Conservation (phyloP, 176 grass and related monocot genomes). For the Poa pratensis region DNA sequence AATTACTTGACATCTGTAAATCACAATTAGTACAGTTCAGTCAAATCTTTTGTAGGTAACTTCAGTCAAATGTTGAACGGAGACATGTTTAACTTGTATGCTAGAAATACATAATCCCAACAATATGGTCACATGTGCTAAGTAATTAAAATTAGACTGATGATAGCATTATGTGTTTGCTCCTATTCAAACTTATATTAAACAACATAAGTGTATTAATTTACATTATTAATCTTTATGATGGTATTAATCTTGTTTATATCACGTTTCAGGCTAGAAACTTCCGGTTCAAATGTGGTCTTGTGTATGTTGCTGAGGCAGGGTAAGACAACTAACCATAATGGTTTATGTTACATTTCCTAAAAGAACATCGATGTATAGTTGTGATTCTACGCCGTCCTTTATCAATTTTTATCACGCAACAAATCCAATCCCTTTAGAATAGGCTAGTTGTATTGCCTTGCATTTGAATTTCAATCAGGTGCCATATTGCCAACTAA, state of each 20-base stretch:
- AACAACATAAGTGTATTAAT: background rate
- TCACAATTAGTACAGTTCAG: background rate
- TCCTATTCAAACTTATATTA: conserved; percentile 18
- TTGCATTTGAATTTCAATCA: conserved; percentile 19
- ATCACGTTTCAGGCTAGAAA: conserved; percentile 82
- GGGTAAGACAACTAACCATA: conserved; percentile 64
- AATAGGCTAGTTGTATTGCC: conserved; percentile 12
- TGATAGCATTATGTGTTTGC: conserved; percentile 16
- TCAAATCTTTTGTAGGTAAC: background rate
- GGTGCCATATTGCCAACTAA: background rate
- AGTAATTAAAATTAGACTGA: conserved; percentile 16
- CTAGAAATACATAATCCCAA: conserved; percentile 30
- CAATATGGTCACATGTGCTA: conserved; percentile 5
- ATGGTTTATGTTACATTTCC: conserved; percentile 30
- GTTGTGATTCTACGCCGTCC: background rate
- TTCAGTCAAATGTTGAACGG: background rate
- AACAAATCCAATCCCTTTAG: conserved; percentile 21
- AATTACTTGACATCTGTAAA: background rate
- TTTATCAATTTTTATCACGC: background rate
- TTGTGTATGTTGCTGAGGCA: conserved; percentile 97
- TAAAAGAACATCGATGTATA: background rate
- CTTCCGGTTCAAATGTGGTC: conserved; percentile 98
- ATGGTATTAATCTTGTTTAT: conserved; percentile 22
- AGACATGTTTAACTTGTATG: background rate
- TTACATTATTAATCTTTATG: background rate